Base-by-base conservation (phyloP, 768 basidiomycete species). In the Lactifluus pinguis region DNA sequence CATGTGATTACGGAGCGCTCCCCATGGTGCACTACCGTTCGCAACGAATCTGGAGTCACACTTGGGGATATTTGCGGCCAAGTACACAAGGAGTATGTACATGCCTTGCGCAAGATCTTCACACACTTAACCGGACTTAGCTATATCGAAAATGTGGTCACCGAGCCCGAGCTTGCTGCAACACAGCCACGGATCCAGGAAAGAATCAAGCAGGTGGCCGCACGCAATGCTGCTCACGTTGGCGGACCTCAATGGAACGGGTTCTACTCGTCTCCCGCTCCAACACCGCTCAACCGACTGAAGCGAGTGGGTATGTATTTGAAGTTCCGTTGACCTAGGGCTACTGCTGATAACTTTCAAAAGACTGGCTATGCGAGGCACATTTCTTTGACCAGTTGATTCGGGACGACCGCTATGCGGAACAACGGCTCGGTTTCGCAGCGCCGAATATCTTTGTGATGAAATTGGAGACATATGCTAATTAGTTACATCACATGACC, bases 361-460 rank as follows among this genome's bases (percentile, higher is more conserved):
- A 59, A 89, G 89, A 91, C 67, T 92, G 88, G 87, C 78, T 92
- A 19, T 79, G 86, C 48, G 90, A 91, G 57, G 78, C 80, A 56
- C 76, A 79, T 21, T 89, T 77, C 70, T 90, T 92, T 60, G 89
- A 92, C 60, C 77, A 79, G 15, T 66, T 92, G 58, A 65, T 65
- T 11, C 81, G 76, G 68, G 80, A 85, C 64, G 87, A 89, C 65
- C 68, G 66, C 8, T 92, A 91, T 65, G 75, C 79, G 2, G 65
- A 72, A 30, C 69, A 75, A 9, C 80, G 88, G 6, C 80, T 92
- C 32, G 90, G 90, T 1, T 92, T 82, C 73, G 79, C 77, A 57
- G 90, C 90, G 3, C 83, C 89, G 6, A 92, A 92, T 68, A 80
- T 91, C 42, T 89, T 89, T 69, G 76, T 90, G 42, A 83, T 92